Evolutionary conservation across 345 rosid species (phyloP), one percentile per base, ranked within the genome.

Genomic region (Gossypium australe): DNA sequence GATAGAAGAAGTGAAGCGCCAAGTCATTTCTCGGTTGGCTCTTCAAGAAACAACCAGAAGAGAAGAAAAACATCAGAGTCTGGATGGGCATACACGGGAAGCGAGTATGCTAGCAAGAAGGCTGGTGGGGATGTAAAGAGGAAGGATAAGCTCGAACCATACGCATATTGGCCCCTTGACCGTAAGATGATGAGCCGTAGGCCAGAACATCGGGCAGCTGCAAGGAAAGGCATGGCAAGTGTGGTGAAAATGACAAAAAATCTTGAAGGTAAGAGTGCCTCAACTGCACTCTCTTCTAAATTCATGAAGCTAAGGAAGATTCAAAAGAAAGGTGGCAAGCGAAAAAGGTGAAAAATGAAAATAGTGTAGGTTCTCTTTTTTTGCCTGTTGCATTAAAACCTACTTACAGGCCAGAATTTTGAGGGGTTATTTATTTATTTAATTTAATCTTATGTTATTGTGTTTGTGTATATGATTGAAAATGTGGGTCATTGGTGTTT

Each of bases 91-190:
- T 89, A 91, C 85, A 95, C 93, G 1, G 99, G 99, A 20, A 87
- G 60, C 17, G 98, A 90, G 84, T 67, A 78, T 66, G 70, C 88
- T 43, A 93, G 89, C 86, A 95, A 89, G 85, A 95, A 93, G 82
- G 97, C 94, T 14, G 84, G 89, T 49, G 98, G 98, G 0, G 98
- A 95, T 76, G 81, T 95, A 49, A 89, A 80, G 83, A 89, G 85
- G 88, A 95, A 93, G 82, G 98, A 87, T 57, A 95, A 93, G 81
- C 89, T 95, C 16, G 98, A 73, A 68, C 98, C 99, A 0, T 93
- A 91, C 76, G 99, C 99, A 0, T 95, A 93, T 75, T 95, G 99
- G 99, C 98, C 99, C 2, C 89, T 95, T 9, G 98, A 95, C 77
- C 88, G 97, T 9, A 95, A 93, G 87, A 91, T 95, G 98, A 90